phyloP scores from a whole-genome alignment of 2,329 filamentous ascomycete species.

The Claviceps quebecensis region DNA sequence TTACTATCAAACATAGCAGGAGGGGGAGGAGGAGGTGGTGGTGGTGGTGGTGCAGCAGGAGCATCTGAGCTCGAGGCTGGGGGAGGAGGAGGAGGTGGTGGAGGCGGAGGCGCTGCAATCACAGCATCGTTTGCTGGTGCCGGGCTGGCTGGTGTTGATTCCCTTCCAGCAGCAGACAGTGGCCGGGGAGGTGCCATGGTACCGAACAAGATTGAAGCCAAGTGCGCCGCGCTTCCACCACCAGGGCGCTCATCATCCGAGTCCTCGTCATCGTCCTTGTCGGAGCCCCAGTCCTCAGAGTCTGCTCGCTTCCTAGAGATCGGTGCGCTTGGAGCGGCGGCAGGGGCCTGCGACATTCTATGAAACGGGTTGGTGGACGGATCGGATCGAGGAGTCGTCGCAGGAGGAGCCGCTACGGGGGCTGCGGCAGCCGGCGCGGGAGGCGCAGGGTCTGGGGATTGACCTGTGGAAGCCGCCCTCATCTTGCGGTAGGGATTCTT shows the following conservation, averaged over 20 bases:
- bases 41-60: conserved; percentile 11
- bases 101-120: conserved; percentile 25
- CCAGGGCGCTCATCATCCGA: conserved; percentile 69
- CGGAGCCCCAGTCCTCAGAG: conserved; percentile 72
- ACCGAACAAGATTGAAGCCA: conserved; percentile 89
- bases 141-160: conserved; percentile 30
- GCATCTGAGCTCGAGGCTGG: conserved; percentile 12
- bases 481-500: conserved; percentile 94
- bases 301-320: conserved; percentile 40
- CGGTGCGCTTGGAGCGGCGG: conserved; percentile 35
- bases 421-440: conserved; percentile 11
- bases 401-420: conserved; percentile 20
- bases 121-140: conserved; percentile 26
- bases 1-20: conserved; percentile 14
- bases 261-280: conserved; percentile 48
- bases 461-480: conserved; percentile 54
- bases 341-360: conserved; percentile 52
- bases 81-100: conserved; percentile 18
- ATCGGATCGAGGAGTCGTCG: conserved; percentile 29
- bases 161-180: conserved; percentile 67
- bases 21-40: conserved; percentile 12
- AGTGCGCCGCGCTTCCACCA: conserved; percentile 73
- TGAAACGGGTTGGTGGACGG: conserved; percentile 94
- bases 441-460: conserved; percentile 22
- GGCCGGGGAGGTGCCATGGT: conserved; percentile 92